Conservation (phyloP, 2,329 filamentous ascomycete genomes). For the Fusarium vanettenii region DNA sequence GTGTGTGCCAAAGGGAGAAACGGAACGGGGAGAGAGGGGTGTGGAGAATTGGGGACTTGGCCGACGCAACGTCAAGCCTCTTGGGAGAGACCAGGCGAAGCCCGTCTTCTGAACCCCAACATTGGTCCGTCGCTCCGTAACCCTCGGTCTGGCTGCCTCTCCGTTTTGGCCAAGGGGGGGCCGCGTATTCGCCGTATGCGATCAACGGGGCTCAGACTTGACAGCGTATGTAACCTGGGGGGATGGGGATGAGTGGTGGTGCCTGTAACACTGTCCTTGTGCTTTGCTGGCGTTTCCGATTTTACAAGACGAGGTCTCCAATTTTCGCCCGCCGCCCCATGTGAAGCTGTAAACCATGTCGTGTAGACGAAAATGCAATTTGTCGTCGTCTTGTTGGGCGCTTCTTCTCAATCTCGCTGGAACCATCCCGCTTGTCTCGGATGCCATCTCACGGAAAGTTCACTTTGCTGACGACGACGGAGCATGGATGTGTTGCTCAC, state of each 20-base stretch:
- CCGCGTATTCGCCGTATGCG: conserved; percentile 19
- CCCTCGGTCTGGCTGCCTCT: conserved; percentile 16
- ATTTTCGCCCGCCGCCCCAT: neutral
- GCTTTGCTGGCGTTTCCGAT: neutral
- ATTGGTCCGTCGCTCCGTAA: conserved; percentile 26
- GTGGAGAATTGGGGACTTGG: conserved; percentile 15
- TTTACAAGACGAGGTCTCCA: neutral
- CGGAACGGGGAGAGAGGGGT: conserved; percentile 1
- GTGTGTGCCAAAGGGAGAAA: neutral
- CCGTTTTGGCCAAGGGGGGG: conserved; percentile 24
- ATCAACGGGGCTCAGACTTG: conserved; percentile 26
- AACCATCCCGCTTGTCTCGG: conserved; percentile 40
- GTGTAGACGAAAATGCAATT: conserved; percentile 5
- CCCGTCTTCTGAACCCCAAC: conserved; percentile 23
- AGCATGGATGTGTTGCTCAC: conserved; percentile 14
- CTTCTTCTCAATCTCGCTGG: neutral
- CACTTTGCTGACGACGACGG: conserved; percentile 29
- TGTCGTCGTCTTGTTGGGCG: conserved; percentile 1
- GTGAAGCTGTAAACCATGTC: conserved; percentile 12
- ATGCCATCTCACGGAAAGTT: conserved; percentile 19
- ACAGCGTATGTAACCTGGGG: neutral
- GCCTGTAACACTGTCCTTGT: neutral
- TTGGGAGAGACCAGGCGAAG: conserved; percentile 28
- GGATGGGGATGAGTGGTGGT: neutral
- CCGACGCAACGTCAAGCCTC: conserved; percentile 39